phyloP scores from a whole-genome alignment of 1,284 basidiomycete genomes.

The Coniophora puteana region DNA sequence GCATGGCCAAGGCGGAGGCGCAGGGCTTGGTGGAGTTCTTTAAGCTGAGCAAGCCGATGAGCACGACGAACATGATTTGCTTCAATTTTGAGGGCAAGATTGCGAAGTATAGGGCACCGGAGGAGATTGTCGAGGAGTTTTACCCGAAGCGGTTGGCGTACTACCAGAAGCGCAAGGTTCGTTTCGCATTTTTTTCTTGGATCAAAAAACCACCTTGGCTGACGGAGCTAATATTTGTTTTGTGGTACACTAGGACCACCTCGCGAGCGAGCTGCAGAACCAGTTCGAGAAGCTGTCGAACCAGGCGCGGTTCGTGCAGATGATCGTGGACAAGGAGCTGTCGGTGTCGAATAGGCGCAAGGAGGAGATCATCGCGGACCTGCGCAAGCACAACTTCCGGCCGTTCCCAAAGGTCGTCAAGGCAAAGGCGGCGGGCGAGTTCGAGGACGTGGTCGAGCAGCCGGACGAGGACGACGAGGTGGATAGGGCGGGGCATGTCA shows the following conservation, averaged over 20 bases:
- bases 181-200: conserved; percentile 15
- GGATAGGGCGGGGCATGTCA: conserved; percentile 41
- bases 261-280: conserved; percentile 82
- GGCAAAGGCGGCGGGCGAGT: conserved; percentile 71
- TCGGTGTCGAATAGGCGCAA: conserved; percentile 93
- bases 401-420: conserved; percentile 82
- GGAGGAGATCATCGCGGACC: conserved; percentile 79
- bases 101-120: conserved; percentile 87
- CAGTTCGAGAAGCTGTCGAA: conserved; percentile 88
- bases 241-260: conserved; percentile 58
- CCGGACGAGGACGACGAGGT: conserved; percentile 60
- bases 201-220: background rate
- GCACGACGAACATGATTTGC: conserved; percentile 97
- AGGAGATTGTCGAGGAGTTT: conserved; percentile 94
- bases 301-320: conserved; percentile 95
- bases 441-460: conserved; percentile 59
- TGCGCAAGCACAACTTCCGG: conserved; percentile 83
- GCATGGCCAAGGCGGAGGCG: conserved; percentile 82
- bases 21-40: conserved; percentile 92
- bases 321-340: conserved; percentile 92
- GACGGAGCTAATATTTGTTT: background rate
- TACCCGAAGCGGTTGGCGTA: conserved; percentile 87
- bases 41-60: conserved; percentile 83
- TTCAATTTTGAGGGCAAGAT: conserved; percentile 98
- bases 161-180: conserved; percentile 93